A percentile compares a stretch with the other conserved stretches of the same genome.
Evolutionary conservation across 2,329 filamentous ascomycete genomes (phyloP).

Genomic region (Calonectria ilicicola): DNA sequence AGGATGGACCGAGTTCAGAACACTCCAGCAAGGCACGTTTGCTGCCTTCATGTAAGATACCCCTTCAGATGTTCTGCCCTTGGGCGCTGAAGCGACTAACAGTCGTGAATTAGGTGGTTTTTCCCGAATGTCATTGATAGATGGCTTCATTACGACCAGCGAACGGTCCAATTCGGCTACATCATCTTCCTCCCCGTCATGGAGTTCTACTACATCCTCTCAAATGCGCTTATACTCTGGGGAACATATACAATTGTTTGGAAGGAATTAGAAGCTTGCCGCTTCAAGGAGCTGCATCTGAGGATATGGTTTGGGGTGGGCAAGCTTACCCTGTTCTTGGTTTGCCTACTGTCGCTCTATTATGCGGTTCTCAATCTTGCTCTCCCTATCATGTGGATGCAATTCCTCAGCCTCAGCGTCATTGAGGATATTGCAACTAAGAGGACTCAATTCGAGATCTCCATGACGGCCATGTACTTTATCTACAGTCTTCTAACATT

Average conservation of each 20-base stretch:
- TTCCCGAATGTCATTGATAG: conserved; percentile 18
- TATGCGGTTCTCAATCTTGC: conserved; percentile 21
- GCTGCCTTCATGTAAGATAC: conserved; percentile 13
- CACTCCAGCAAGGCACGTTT: conserved; percentile 4
- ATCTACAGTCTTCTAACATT: conserved; percentile 21
- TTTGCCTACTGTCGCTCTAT: conserved; percentile 24
- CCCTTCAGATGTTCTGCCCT: neutral
- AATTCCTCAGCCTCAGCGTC: conserved; percentile 22
- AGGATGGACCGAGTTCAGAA: conserved; percentile 21
- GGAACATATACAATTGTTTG: conserved; percentile 25
- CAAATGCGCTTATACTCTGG: conserved; percentile 23
- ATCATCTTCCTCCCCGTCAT: conserved; percentile 22
- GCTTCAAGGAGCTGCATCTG: neutral
- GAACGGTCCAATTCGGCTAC: conserved; percentile 19
- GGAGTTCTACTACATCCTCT: conserved; percentile 24
- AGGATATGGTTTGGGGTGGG: conserved; percentile 11
- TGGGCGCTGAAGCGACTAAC: neutral
- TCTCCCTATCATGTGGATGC: conserved; percentile 23
- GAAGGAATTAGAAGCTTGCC: conserved; percentile 1
- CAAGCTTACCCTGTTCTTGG: conserved; percentile 19
- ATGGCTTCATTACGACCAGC: conserved; percentile 21
- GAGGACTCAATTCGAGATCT: conserved; percentile 23
- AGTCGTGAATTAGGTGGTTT: conserved; percentile 12
- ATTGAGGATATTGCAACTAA: conserved; percentile 23
- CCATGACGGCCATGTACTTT: conserved; percentile 21